Conservation (phyloP, 2,329 filamentous ascomycete species). For the Neonectria punicea region DNA sequence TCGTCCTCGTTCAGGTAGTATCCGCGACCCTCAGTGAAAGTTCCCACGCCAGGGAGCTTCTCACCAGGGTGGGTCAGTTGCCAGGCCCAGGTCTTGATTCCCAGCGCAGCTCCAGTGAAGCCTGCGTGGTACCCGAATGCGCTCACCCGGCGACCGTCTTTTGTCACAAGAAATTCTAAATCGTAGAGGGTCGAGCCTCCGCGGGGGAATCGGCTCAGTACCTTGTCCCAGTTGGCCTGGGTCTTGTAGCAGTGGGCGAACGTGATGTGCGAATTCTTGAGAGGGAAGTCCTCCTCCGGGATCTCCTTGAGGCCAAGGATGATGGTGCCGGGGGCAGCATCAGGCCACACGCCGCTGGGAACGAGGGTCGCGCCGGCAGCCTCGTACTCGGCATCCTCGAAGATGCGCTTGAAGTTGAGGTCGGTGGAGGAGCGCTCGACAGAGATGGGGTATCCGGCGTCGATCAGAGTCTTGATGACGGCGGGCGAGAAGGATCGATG, state of each 20-base stretch:
- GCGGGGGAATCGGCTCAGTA: slow-evolving; percentile 81
- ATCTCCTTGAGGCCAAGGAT: slow-evolving; percentile 84
- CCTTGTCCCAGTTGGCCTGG: slow-evolving; percentile 81
- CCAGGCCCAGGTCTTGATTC: slow-evolving; percentile 84
- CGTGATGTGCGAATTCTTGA: slow-evolving; percentile 58
- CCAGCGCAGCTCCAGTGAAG: slow-evolving; percentile 78
- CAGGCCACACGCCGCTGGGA: slow-evolving; percentile 72
- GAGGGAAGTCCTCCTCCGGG: slow-evolving; percentile 72
- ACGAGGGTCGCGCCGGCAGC: slow-evolving; percentile 73
- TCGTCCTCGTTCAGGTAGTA: slow-evolving; percentile 75
- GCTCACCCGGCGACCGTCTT: slow-evolving; percentile 76
- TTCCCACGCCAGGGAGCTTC: slow-evolving; percentile 65
- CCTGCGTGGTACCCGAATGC: slow-evolving; percentile 81
- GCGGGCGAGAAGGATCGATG: slow-evolving; percentile 52
- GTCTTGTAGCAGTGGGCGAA: slow-evolving; percentile 82
- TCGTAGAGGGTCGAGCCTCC: slow-evolving; percentile 75
- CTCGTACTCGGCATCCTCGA: slow-evolving; percentile 69
- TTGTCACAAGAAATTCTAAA: slow-evolving; percentile 76
- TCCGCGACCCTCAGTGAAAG: slow-evolving; percentile 58
- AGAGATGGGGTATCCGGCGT: slow-evolving; percentile 75
- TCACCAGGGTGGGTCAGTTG: slow-evolving; percentile 78
- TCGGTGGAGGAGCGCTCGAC: slow-evolving; percentile 65
- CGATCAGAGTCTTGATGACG: slow-evolving; percentile 64
- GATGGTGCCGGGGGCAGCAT: slow-evolving; percentile 74
- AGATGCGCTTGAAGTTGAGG: slow-evolving; percentile 71